Base-by-base conservation (phyloP, 2,329 filamentous ascomycete genomes). In the Monosporascus sp. region DNA sequence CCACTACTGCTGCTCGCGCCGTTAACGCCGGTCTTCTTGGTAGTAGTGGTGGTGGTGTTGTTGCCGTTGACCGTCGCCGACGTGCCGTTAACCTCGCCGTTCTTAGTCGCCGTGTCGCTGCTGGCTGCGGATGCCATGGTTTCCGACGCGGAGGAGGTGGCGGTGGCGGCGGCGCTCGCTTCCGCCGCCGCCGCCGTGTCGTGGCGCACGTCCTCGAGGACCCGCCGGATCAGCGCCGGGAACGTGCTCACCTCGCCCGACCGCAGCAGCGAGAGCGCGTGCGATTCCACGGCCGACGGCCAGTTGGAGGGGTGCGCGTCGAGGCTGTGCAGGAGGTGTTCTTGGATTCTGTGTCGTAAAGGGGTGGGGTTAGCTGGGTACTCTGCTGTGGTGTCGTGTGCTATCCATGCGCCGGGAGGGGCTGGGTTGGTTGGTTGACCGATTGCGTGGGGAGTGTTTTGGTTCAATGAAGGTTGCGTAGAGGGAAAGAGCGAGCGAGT, bases 201-300 rank as follows among this genome's bases (percentile, higher is more conserved):
- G 53, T 76, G 73, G 47, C 79, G 78, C 51, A 86, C 77, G 65
- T 86, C 83, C 54, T 84, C 80, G 60, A 86, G 72, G 20, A 86
- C 79, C 55, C 79, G 80, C 50, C 73, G 70, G 56, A 86, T 75
- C 31, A 86, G 79, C n/a, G 74, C 75, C 2, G 82, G 82, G 65
- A 85, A 86, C 5, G 78, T 83, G 22, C 74, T 76, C 48, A 77
- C 75, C 56, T 85, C 79, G 67, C 81, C 81, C 45, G 75, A 78
- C 56, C 83, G 83, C 24, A 86, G 77, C 58, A 86, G 78, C 20
- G 74, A 59, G 36, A 85, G 76, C 39, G 83, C 83, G 68, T 85
- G 82, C 51, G 71, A 68, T 62, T 85, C 81, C 57, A 86, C 72
- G 48, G 72, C 62, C 11, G 83, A 83, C 2, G 83, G 82, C 83